Conservation (phyloP, 352 stramenopile species). For the Pythium pyrilobum region DNA sequence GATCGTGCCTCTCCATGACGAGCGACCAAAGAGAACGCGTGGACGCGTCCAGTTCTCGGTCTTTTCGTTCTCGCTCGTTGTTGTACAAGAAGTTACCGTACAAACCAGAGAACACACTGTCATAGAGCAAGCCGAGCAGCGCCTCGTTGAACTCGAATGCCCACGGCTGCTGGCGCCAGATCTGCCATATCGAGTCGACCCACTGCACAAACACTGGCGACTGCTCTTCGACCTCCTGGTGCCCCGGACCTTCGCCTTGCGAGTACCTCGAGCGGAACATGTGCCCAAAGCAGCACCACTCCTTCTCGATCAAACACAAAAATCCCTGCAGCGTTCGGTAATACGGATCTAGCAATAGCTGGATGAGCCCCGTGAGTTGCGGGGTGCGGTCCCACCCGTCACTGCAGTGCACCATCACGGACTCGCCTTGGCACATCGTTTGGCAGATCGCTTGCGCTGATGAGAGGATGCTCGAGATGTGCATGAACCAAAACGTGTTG, state of each 20-base stretch:
- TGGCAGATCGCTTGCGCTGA: conserved; percentile 93
- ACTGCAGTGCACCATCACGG: conserved; percentile 98
- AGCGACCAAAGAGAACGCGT: conserved; percentile 73
- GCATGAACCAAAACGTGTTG: conserved; percentile 96
- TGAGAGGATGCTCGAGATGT: conserved; percentile 94
- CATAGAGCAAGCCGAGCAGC: conserved; percentile 90
- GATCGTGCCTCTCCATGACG: conserved; percentile 52
- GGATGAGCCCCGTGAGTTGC: conserved; percentile 93
- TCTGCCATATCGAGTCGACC: conserved; percentile 97
- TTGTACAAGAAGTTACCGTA: conserved; percentile 99
- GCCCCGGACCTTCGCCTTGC: conserved; percentile 91
- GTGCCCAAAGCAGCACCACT: conserved; percentile 99
- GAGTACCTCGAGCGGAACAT: conserved; percentile 96
- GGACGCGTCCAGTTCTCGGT: conserved; percentile 49
- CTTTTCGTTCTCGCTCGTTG: conserved; percentile 82
- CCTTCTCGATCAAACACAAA: conserved; percentile 96
- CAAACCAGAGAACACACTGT: conserved; percentile 94
- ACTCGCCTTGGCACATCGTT: conserved; percentile 90
- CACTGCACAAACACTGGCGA: conserved; percentile 99
- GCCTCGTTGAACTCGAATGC: conserved; percentile 98
- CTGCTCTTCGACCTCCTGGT: conserved; percentile 94
- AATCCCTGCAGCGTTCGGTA: conserved; percentile 97
- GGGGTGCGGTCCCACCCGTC: conserved; percentile 99
- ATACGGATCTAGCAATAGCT: conserved; percentile 98
- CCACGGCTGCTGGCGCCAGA: conserved; percentile 95